These are phyloP conservation scores for Cajanus cajan DNA, from an alignment of 306 rosid genomes.

Conservation along the genomic window DNA sequence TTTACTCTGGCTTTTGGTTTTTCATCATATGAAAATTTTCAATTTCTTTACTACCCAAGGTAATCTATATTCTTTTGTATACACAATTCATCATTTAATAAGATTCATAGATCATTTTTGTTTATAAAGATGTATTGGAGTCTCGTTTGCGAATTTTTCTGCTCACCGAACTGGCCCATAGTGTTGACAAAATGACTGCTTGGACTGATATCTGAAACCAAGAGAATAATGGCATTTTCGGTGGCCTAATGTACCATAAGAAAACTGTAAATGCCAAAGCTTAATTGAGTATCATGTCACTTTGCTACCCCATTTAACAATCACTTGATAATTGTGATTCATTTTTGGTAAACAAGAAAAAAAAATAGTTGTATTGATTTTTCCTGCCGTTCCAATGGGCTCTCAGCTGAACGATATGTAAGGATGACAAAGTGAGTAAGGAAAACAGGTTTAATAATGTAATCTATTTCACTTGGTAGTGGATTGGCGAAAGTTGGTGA, in stretches of 20 bases:
- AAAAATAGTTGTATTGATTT: background rate
- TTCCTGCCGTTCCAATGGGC: slow-evolving; percentile 6
- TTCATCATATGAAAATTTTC: background rate
- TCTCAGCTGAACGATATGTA: slow-evolving; percentile 6
- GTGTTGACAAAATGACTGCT: background rate
- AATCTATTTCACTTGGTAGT: too few relatives aligned
- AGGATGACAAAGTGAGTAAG: too few relatives aligned
- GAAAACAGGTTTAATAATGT: too few relatives aligned
- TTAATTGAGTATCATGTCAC: background rate
- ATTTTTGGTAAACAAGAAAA: background rate
- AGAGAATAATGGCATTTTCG: background rate
- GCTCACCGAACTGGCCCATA: background rate
- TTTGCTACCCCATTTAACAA: background rate
- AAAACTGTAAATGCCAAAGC: background rate
- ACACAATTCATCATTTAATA: background rate
- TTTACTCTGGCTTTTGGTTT: background rate
- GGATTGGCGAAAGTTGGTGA: too few relatives aligned
- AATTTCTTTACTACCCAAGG: background rate
- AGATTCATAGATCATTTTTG: background rate
- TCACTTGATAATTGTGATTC: background rate
- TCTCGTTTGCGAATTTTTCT: background rate
- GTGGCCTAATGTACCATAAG: background rate
- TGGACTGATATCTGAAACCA: background rate
- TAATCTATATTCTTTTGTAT: background rate
- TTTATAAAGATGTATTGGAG: background rate